Evolutionary conservation across 2,329 filamentous ascomycete genomes (phyloP).

Genomic region (Aspergillaceae sp.): DNA sequence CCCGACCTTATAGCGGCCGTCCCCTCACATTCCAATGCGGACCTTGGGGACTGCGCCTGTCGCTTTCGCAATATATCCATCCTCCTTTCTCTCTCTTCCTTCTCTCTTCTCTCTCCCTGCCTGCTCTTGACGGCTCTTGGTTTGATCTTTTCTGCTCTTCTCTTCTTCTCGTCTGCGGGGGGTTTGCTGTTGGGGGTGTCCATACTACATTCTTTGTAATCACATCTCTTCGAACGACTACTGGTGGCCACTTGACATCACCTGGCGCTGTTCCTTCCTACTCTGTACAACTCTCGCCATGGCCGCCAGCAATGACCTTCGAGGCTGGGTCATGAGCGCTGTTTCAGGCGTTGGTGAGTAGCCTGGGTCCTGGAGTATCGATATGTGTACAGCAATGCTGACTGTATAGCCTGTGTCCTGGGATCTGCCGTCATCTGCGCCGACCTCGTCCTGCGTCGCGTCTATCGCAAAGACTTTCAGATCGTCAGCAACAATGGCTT

Average conservation of each 20-base stretch:
- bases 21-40: slow-evolving; percentile 2
- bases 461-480: slow-evolving; percentile 68
- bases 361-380: slow-evolving; percentile 3
- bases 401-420: slow-evolving; percentile 46
- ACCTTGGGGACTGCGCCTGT: slow-evolving; percentile 12
- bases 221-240: background rate
- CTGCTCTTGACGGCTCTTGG: background rate
- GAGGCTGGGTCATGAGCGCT: slow-evolving; percentile 85
- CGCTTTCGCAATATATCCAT: background rate
- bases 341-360: slow-evolving; percentile 65
- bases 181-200: background rate
- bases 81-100: background rate
- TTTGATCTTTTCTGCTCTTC: too few relatives aligned
- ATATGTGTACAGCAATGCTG: background rate
- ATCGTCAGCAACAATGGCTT: slow-evolving; percentile 87
- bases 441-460: slow-evolving; percentile 63
- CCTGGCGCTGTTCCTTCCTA: background rate
- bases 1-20: too few relatives aligned
- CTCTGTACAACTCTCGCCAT: background rate
- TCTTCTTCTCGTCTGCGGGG: too few relatives aligned
- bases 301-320: slow-evolving; percentile 64
- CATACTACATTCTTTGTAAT: slow-evolving; percentile 6
- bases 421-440: slow-evolving; percentile 81
- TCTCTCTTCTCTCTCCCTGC: background rate
- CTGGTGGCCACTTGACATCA: slow-evolving; percentile 1